These are phyloP conservation scores for Exophiala lecanii-corni DNA, from an alignment of 2,329 filamentous ascomycete species.

Conservation along the genomic window DNA sequence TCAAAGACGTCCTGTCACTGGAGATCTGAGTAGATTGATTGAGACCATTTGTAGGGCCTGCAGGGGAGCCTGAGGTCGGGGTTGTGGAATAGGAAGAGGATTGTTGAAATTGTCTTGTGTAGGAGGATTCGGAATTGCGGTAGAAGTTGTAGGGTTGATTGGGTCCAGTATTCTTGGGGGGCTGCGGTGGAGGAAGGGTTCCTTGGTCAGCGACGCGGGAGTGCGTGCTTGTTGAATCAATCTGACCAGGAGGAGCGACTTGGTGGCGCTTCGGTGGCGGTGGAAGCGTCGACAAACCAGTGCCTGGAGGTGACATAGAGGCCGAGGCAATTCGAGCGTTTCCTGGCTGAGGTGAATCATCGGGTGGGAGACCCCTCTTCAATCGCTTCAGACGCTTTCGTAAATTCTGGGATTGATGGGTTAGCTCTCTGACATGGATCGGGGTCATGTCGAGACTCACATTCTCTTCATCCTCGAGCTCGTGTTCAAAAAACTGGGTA, in stretches of 20 bases:
- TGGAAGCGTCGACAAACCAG: constrained; percentile 23
- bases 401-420: constrained; percentile 19
- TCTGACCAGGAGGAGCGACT: constrained; percentile 23
- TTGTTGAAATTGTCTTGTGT: constrained; percentile 16
- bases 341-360: constrained; percentile 18
- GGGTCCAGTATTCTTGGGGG: constrained; percentile 7
- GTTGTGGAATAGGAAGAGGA: constrained; percentile 15
- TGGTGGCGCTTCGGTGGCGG: constrained; percentile 27
- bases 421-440: not conserved
- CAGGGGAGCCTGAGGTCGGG: constrained; percentile 7
- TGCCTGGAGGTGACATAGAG: constrained; percentile 24
- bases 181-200: not conserved
- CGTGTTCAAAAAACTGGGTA: constrained; percentile 22
- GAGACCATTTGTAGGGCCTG: constrained; percentile 11
- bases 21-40: constrained; percentile 5
- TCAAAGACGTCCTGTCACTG: constrained; percentile 11
- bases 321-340: constrained; percentile 15
- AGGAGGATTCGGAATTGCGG: constrained; percentile 12
- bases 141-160: constrained; percentile 19
- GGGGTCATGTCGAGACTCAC: constrained; percentile 9
- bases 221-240: constrained; percentile 17
- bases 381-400: constrained; percentile 25
- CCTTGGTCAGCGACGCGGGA: constrained; percentile 16
- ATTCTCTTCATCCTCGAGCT: constrained; percentile 25
- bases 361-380: constrained; percentile 25